phyloP scores from a whole-genome alignment of 768 basidiomycete genomes.

The Mycena polygramma region DNA sequence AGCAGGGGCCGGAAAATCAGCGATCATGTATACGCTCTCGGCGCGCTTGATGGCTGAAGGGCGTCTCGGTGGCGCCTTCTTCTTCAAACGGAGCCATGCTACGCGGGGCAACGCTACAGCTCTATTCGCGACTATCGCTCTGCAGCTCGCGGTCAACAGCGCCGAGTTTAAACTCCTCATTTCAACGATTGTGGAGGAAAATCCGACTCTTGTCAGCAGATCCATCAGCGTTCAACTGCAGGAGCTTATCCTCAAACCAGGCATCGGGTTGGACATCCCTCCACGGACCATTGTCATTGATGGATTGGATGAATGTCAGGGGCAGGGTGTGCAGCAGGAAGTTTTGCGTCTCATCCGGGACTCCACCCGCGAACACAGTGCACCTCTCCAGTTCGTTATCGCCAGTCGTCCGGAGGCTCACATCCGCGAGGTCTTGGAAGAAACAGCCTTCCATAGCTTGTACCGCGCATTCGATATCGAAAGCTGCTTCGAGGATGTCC shows the following conservation, averaged over 20 bases:
- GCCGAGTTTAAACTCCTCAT: neutral
- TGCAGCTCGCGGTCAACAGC: constrained; percentile 16
- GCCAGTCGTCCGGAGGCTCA: too few relatives aligned
- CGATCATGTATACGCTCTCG: constrained; percentile 9
- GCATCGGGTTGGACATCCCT: neutral
- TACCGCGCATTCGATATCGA: too few relatives aligned
- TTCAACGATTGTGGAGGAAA: neutral
- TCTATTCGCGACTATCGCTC: constrained; percentile 4
- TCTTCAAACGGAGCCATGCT: constrained; percentile 7
- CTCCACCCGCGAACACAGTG: neutral
- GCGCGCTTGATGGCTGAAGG: neutral
- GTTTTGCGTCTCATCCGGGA: neutral
- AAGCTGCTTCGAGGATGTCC: too few relatives aligned
- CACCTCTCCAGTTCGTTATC: neutral
- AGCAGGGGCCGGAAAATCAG: neutral
- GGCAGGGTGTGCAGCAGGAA: neutral
- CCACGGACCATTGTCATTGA: constrained; percentile 9
- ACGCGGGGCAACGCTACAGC: neutral
- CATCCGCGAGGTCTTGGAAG: too few relatives aligned
- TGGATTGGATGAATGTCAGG: neutral
- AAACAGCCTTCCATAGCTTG: too few relatives aligned
- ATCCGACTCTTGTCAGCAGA: constrained; percentile 9
- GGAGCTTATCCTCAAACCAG: constrained; percentile 4
- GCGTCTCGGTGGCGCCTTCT: constrained; percentile 3
- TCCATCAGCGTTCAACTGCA: neutral